A percentile compares a stretch with the other conserved stretches of the same genome.
Conservation (phyloP, 306 rosid species). For the Vigna unguiculata region DNA sequence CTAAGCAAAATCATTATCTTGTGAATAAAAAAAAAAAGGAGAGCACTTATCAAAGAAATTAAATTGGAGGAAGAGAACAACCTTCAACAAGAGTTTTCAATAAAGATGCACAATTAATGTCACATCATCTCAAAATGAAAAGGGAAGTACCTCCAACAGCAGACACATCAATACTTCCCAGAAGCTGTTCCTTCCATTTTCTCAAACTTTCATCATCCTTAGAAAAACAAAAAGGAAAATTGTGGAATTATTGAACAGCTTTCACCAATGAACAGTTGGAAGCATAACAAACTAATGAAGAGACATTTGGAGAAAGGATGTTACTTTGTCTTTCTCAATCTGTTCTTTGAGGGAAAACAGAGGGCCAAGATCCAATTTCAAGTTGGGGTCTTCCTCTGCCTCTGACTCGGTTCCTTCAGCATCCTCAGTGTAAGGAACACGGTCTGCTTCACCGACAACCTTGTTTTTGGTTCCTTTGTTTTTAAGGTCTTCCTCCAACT, state of each 20-base stretch:
- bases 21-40: neutral
- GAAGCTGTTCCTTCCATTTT: constrained; percentile 91
- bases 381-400: constrained; percentile 60
- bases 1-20: neutral
- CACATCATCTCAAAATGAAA: neutral
- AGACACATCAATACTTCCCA: constrained; percentile 80
- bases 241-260: neutral
- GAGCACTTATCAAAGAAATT: constrained; percentile 11
- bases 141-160: constrained; percentile 70
- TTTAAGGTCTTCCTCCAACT: constrained; percentile 56
- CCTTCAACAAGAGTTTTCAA: constrained; percentile 26
- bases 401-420: constrained; percentile 49
- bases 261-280: constrained; percentile 17
- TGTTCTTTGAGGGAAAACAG: constrained; percentile 85
- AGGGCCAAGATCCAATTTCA: constrained; percentile 83
- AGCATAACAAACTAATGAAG: neutral
- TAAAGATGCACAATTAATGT: constrained; percentile 10
- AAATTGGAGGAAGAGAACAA: constrained; percentile 17
- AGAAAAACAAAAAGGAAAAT: constrained; percentile 2
- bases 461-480: constrained; percentile 50
- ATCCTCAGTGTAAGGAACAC: constrained; percentile 36
- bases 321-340: constrained; percentile 89
- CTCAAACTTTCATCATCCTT: constrained; percentile 92
- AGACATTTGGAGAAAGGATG: constrained; percentile 5
- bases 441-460: constrained; percentile 45